Conservation (phyloP, 2,329 filamentous ascomycete species). For the Metarhizium humberi region DNA sequence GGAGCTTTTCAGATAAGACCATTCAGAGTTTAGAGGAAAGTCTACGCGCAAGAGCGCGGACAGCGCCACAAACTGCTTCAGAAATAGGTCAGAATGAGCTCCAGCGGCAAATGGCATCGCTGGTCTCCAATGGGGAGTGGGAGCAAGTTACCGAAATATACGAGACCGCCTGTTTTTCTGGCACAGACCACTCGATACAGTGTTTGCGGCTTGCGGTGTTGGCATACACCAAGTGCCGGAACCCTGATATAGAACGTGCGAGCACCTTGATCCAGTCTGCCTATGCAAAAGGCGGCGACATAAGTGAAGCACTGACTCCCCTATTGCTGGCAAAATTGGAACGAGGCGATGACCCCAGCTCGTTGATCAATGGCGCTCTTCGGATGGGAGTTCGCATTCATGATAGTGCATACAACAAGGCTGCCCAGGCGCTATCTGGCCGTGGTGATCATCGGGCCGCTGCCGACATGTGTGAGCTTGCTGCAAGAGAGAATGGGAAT, state of each 20-base stretch:
- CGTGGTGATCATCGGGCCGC: constrained; percentile 20
- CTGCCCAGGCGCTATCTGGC: constrained; percentile 20
- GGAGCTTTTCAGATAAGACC: constrained; percentile 22
- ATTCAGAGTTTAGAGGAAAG: constrained; percentile 9
- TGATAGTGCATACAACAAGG: constrained; percentile 27
- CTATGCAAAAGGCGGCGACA: constrained; percentile 29
- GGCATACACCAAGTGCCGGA: constrained; percentile 27
- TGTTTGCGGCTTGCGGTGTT: constrained; percentile 37
- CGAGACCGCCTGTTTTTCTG: constrained; percentile 4
- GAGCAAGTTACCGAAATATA: constrained; percentile 28
- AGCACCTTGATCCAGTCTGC: constrained; percentile 30
- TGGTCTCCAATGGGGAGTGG: constrained; percentile 17
- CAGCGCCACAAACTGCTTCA: background rate
- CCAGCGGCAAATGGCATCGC: constrained; percentile 4
- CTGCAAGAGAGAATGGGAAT: constrained; percentile 26
- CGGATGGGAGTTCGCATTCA: constrained; percentile 20
- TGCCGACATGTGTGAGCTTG: constrained; percentile 23
- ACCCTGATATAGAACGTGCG: constrained; percentile 21
- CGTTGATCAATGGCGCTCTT: constrained; percentile 18
- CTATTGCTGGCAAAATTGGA: constrained; percentile 29
- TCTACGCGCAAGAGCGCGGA: background rate
- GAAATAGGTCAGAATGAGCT: constrained; percentile 9
- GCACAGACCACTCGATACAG: background rate
- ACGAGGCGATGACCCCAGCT: constrained; percentile 17
- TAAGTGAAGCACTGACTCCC: constrained; percentile 29